Conservation (phyloP, 148 eudicot species). For the Selenicereus undatus region DNA sequence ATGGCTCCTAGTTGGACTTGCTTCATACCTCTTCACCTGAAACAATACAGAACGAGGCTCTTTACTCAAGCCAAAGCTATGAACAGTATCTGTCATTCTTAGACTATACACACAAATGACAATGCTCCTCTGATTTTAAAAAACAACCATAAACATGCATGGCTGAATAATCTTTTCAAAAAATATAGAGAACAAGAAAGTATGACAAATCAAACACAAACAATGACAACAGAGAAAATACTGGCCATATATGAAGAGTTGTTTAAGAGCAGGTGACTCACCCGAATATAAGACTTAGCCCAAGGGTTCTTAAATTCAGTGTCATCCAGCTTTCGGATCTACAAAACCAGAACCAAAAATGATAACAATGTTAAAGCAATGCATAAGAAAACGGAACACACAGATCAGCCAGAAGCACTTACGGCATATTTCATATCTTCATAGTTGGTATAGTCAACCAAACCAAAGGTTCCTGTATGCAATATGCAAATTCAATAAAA, state of each 20-base stretch:
- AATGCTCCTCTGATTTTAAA: background rate
- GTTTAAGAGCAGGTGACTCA: constrained; percentile 24
- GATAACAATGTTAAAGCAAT: background rate
- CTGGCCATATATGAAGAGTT: background rate
- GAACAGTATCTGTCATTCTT: background rate
- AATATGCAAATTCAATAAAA: background rate
- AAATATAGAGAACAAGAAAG: background rate
- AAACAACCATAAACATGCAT: background rate
- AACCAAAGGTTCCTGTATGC: constrained; percentile 77
- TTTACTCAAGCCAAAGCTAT: background rate
- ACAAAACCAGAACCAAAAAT: constrained; percentile 11
- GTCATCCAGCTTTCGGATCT: constrained; percentile 96
- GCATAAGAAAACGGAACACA: background rate
- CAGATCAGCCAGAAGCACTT: constrained; percentile 32
- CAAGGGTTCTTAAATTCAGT: constrained; percentile 96
- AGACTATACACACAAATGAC: too few relatives aligned
- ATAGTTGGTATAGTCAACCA: constrained; percentile 88
- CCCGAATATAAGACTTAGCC: constrained; percentile 83
- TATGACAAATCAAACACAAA: background rate
- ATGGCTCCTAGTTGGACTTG: constrained; percentile 70
- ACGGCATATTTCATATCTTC: constrained; percentile 99
- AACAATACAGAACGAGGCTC: constrained; percentile 7
- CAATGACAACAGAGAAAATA: too few relatives aligned
- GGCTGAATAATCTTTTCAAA: background rate
- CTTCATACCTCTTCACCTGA: constrained; percentile 65